phyloP scores from a whole-genome alignment of 1,284 basidiomycete genomes.

The Apiotrichum montevideense region DNA sequence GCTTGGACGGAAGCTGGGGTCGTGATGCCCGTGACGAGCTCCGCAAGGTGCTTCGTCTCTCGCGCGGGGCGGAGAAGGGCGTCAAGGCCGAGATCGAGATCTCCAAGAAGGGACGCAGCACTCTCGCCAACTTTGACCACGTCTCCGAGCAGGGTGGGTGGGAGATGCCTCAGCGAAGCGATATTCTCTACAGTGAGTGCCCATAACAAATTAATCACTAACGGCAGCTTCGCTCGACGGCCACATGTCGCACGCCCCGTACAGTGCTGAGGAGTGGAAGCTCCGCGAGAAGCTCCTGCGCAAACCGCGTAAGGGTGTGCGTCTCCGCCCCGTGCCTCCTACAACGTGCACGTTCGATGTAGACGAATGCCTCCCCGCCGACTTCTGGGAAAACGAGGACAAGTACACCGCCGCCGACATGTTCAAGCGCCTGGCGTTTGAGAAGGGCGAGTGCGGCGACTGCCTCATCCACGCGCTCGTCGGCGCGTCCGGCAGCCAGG shows the following conservation, averaged over 20 bases:
- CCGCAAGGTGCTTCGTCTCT: constrained; percentile 18
- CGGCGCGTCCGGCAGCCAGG: constrained; percentile 32
- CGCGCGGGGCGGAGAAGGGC: constrained; percentile 9
- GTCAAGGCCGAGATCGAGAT: constrained; percentile 5
- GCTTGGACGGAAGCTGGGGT: constrained; percentile 27
- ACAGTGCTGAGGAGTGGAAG: neutral
- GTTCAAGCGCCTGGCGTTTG: constrained; percentile 38
- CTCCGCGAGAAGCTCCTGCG: neutral
- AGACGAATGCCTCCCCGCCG: constrained; percentile 26
- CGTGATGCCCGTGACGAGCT: constrained; percentile 22
- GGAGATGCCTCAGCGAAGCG: constrained; percentile 17
- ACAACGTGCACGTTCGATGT: constrained; percentile 25
- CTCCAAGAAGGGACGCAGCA: constrained; percentile 16
- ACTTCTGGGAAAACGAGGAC: constrained; percentile 21
- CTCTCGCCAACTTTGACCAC: constrained; percentile 22
- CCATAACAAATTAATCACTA: neutral
- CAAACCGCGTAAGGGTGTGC: neutral
- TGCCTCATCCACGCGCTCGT: constrained; percentile 42
- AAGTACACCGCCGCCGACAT: constrained; percentile 22
- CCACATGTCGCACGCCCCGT: neutral
- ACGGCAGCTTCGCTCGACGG: constrained; percentile 7
- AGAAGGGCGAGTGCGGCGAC: constrained; percentile 37
- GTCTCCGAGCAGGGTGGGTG: constrained; percentile 22
- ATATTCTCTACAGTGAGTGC: neutral
- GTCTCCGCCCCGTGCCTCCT: neutral